Evolutionary conservation across 2,329 filamentous ascomycete species (phyloP), one percentile per base, ranked within the genome.

Genomic region (Fusarium albidum): DNA sequence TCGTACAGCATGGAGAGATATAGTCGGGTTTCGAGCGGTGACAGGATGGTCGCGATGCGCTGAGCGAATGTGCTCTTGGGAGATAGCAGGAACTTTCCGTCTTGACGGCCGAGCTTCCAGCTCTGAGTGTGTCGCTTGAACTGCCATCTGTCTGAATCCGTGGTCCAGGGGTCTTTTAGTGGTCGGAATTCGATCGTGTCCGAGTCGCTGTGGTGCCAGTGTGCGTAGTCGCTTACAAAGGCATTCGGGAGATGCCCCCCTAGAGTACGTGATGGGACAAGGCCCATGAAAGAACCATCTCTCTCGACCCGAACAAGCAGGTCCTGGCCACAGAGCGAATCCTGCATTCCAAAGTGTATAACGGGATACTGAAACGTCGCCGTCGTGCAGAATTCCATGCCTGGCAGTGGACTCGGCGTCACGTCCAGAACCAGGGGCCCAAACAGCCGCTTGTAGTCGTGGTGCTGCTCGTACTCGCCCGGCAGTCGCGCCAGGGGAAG

Each of bases 171-270:
- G 1, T 55, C 41, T 0, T 29, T 10, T 0, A 58, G 14, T 0
- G 67, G 53, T 3, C 73, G 66, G 11, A 79, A 74, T 25, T 77
- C 69, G 5, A 79, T 33, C 0, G 21, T 42, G 0, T 60, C 56
- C 0, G 45, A 61, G 1, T 58, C 35, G 1, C 67, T 4, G 17
- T 78, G 59, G 37, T 79, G 74, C 81, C 82, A 85, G 49, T 84
- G 81, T 0, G 73, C 68, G 45, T 71, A 77, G 0, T 74, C 56
- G 2, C 75, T 37, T 2, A 78, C 57, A 7, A 83, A 76, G 0
- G 56, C 38, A 0, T 52, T 9, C 1, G 79, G 79, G 0, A 81
- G 48, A 0, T 44, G 35, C 0, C 25, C 44, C 0, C 49, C 3
- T 0, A 80, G 66, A 1, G 71, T 11, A 5, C 54, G 29, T 0